Evolutionary conservation across 305 asterid genomes (phyloP).

Genomic region (Fraxinus ornus): DNA sequence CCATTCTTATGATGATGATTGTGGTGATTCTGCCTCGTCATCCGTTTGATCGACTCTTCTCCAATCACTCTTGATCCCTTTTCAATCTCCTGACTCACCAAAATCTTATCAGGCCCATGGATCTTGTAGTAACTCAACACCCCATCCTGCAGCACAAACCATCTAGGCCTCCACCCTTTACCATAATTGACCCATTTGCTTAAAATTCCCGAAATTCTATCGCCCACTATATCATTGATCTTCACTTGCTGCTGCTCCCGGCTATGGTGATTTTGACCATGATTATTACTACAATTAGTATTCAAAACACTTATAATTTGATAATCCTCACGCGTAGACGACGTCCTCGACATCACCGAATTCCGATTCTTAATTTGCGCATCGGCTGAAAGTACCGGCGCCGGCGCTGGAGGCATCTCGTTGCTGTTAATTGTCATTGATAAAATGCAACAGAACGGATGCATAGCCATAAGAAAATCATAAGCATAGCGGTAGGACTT

Average conservation of each 20-base stretch:
- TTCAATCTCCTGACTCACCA: slow-evolving; percentile 61
- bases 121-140: slow-evolving; percentile 32
- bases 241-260: slow-evolving; percentile 20
- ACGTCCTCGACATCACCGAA: slow-evolving; percentile 34
- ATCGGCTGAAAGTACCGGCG: slow-evolving; percentile 34
- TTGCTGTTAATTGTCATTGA: slow-evolving; percentile 38
- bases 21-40: slow-evolving; percentile 38
- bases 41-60: slow-evolving; percentile 65
- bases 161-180: slow-evolving; percentile 28
- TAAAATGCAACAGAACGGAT: slow-evolving; percentile 68
- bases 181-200: slow-evolving; percentile 26
- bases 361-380: slow-evolving; percentile 22
- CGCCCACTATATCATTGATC: slow-evolving; percentile 11
- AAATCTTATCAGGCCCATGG: slow-evolving; percentile 54
- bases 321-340: slow-evolving; percentile 39
- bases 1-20: slow-evolving; percentile 34
- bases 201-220: slow-evolving; percentile 27
- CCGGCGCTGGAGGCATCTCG: slow-evolving; percentile 46
- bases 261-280: slow-evolving; percentile 13
- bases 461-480: slow-evolving; percentile 45
- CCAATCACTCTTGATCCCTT: slow-evolving; percentile 86
- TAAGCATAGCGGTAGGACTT: not conserved
- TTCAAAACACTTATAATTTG: slow-evolving; percentile 12
- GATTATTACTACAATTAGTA: slow-evolving; percentile 17
- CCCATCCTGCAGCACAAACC: slow-evolving; percentile 26